These are phyloP conservation scores for Symmetrospora coprosmae DNA, from an alignment of 768 basidiomycete species.

Conservation along the genomic window DNA sequence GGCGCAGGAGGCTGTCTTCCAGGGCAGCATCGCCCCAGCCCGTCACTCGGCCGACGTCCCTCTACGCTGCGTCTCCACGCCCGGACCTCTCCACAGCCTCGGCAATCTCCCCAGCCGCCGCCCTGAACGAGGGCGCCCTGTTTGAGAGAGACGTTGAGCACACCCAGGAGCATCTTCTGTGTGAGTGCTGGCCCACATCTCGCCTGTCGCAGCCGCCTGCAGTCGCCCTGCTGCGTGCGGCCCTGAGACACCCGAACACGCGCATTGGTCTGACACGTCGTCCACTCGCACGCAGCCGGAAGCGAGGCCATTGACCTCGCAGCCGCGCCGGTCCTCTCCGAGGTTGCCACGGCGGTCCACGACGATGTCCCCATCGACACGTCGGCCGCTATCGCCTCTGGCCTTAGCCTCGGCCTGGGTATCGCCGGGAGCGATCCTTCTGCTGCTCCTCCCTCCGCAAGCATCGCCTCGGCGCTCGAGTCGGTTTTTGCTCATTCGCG, in stretches of 20 bases:
- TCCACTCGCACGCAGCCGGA: background rate
- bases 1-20: background rate
- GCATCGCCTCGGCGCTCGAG: background rate
- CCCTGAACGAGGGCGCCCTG: background rate
- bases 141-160: conserved; percentile 14
- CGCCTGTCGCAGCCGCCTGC: no score
- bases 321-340: conserved; percentile 3
- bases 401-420: no score
- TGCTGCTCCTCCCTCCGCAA: background rate
- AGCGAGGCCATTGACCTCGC: conserved; percentile 12
- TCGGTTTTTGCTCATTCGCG: no score
- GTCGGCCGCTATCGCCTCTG: no score
- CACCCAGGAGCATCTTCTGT: background rate
- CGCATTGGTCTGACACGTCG: no score
- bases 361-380: no score
- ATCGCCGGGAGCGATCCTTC: background rate
- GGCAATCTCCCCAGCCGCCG: background rate
- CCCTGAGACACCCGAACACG: no score
- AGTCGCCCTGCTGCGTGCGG: no score
- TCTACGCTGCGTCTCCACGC: background rate
- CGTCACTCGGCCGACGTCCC: background rate
- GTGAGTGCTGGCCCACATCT: background rate
- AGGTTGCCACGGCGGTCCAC: conserved; percentile 3
- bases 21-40: background rate
- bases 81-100: background rate